These are phyloP conservation scores for Trametes punicea DNA, from an alignment of 768 basidiomycete genomes.

Conservation along the genomic window DNA sequence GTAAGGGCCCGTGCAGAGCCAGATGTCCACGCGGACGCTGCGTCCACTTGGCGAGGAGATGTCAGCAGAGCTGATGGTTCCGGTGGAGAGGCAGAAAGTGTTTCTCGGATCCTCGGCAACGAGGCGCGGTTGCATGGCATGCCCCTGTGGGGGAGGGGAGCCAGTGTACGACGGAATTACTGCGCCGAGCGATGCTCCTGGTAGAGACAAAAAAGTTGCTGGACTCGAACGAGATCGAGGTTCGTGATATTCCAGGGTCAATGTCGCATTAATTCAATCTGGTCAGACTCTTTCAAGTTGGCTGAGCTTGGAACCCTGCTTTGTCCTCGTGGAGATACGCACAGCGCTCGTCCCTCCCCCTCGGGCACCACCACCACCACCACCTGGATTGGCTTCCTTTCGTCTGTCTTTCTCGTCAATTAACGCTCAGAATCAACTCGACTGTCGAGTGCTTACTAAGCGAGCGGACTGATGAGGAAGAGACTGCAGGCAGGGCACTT, in stretches of 20 bases:
- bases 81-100: constrained; percentile 31
- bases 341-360: too few species aligned
- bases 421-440: too few species aligned
- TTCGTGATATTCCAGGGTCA: constrained; percentile 13
- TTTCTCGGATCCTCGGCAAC: constrained; percentile 33
- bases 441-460: too few species aligned
- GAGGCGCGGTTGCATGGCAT: constrained; percentile 33
- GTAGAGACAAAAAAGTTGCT: constrained; percentile 25
- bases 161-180: background rate
- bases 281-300: too few species aligned
- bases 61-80: constrained; percentile 27
- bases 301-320: constrained; percentile 32
- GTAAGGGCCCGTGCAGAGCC: constrained; percentile 12
- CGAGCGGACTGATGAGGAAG: too few species aligned
- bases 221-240: constrained; percentile 32
- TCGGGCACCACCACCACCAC: too few species aligned
- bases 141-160: constrained; percentile 12
- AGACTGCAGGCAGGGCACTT: too few species aligned
- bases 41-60: constrained; percentile 14
- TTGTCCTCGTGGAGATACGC: constrained; percentile 39
- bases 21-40: constrained; percentile 27
- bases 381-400: too few species aligned
- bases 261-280: too few species aligned
- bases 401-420: too few species aligned
- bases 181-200: background rate